Evolutionary conservation across 352 stramenopile genomes (phyloP), one percentile per base, ranked within the genome.

Genomic region (Pythium oligandrum): DNA sequence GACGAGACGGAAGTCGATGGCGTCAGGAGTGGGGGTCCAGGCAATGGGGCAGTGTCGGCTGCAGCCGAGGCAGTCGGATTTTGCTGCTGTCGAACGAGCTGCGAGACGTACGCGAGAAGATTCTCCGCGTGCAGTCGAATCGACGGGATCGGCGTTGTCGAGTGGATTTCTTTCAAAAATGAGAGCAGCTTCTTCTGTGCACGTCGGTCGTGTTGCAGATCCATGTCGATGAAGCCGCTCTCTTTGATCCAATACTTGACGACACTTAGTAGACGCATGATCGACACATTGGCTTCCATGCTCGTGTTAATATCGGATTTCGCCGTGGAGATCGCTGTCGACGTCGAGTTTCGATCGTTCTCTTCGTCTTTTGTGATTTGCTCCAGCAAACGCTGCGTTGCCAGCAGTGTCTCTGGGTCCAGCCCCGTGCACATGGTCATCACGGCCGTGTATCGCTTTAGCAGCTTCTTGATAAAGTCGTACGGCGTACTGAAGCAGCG

Each of bases 181-280:
- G 65, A 55, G 54, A 88, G 68, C 6, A 93, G 64, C 48, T 91
- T 91, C 58, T 86, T 87, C 51, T 90, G 75, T 2, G 84, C 69
- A 6, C 78, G 78, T 3, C 80, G 76, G 45, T 93, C 82, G 37
- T 78, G 61, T 1, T 59, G 44, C 40, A 95, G 40, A 62, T 95
- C 84, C 51, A 83, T 70, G 12, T 93, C 78, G 36, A 95, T 92
- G 63, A 82, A 95, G 0, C 75, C 75, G 49, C 81, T 92, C 49
- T 95, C 84, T 50, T 90, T 92, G 61, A 95, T 90, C 84, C 84
- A 95, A 46, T 79, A 95, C 57, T 95, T 95, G 51, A 95, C 68
- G 8, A 95, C 80, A 52, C 77, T 93, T 38, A 95, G 69, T 17
- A 92, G 48, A 4, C 84, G 80, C 83, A 95, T 95, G 57, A 95